Base-by-base conservation (phyloP, 257 asterid genomes). In the Rehmannia glutinosa region DNA sequence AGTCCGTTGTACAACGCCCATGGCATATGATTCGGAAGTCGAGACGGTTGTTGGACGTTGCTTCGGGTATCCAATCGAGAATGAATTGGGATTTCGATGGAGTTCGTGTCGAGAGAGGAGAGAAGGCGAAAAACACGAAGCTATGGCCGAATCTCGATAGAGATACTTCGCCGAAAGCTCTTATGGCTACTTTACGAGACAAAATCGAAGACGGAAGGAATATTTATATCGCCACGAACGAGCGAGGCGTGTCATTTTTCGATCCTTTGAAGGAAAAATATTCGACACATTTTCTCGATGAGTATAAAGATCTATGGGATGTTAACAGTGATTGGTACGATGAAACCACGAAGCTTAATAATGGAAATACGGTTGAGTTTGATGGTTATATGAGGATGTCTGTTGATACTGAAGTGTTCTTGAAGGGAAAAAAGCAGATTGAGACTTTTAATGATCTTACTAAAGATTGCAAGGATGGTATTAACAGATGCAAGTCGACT, bases 371-470 rank as follows among this genome's bases (percentile, higher is more conserved):
- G 0, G 93, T 87, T 10, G 97, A 91, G 68, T 88, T 94, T 47
- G 99, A 94, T 72, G 88, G 88, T 49, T 94, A 85, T 77, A 91
- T 91, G 99, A 88, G 84, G 77, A 62, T 58, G 4, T 71, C 84
- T 16, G 92, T 93, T 13, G 99, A 93, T 68, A 76, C 84, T n/a
- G 96, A 86, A 68, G 92, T 93, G 77, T 83, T 85, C 72, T 65
- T 74, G 11, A 83, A 83, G 84, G 96, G 88, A 0, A 85, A 90
- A 62, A 88, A 77, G 73, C 89, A 87, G 80, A 73, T 90, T 23
- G 99, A 93, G 82, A 90, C 92, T 10, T 92, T 86, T 73, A 84
- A 87, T 68, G 96, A 84, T 80, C 93, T 84, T 42, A 84, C 96
- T 3, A 78, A 55, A 49, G 98, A 90, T 80, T 87, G 96, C 55